These are phyloP conservation scores for Lachancea mirantina DNA, from an alignment of 805 yeast genomes.

Conservation along the genomic window DNA sequence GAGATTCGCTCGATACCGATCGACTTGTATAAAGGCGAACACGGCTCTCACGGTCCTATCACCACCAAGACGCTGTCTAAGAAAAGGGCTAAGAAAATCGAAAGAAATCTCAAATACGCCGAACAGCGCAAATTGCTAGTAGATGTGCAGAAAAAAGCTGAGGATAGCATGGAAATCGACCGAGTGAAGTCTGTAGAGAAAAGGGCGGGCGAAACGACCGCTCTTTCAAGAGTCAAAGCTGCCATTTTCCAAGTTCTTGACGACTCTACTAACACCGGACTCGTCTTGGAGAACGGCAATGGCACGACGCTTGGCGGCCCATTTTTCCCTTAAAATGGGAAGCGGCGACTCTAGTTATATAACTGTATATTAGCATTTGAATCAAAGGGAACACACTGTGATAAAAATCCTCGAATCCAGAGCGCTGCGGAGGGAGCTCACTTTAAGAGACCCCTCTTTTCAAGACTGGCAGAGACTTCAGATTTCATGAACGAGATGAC, in stretches of 20 bases:
- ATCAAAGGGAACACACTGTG: no score
- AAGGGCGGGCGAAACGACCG: slow-evolving; percentile 20
- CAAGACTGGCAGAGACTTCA: slow-evolving; percentile 47
- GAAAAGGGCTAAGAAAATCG: slow-evolving; percentile 71
- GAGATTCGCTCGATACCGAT: slow-evolving; percentile 36
- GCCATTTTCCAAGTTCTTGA: slow-evolving; percentile 70
- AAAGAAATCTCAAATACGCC: slow-evolving; percentile 68
- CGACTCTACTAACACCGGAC: slow-evolving; percentile 42
- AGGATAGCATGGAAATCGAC: slow-evolving; percentile 43
- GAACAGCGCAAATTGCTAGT: slow-evolving; percentile 48
- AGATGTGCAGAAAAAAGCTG: slow-evolving; percentile 44
- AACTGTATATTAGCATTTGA: slow-evolving; percentile 2
- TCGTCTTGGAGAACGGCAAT: slow-evolving; percentile 46
- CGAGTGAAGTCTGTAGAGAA: slow-evolving; percentile 19
- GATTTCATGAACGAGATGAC: slow-evolving; percentile 64
- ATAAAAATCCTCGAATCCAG: no score
- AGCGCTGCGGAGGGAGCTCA: no score
- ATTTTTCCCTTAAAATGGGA: slow-evolving; percentile 34
- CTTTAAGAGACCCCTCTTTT: slow-evolving; percentile 37
- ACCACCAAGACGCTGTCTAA: slow-evolving; percentile 64
- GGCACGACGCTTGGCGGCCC: slow-evolving; percentile 87
- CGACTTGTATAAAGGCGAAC: slow-evolving; percentile 34
- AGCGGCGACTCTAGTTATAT: neutral
- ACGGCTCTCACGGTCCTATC: slow-evolving; percentile 14
- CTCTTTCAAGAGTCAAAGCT: slow-evolving; percentile 40